phyloP scores from a whole-genome alignment of 1,284 basidiomycete genomes.

The Leccinum solheimii region DNA sequence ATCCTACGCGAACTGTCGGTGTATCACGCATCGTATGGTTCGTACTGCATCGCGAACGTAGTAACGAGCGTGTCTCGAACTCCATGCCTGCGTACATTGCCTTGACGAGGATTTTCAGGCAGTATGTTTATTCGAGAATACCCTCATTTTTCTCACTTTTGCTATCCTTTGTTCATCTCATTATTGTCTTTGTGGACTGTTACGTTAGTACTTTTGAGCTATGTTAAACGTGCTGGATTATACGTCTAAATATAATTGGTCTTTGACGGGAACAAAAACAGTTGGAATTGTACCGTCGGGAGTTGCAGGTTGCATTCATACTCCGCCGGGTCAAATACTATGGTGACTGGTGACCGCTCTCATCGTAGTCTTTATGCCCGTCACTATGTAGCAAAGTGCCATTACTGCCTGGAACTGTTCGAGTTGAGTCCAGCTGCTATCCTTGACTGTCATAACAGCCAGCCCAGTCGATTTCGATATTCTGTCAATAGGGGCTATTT shows the following conservation, averaged over 20 bases:
- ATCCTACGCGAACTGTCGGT: conserved; percentile 49
- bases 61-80: conserved; percentile 60
- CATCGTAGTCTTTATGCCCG: too few species aligned
- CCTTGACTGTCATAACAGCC: too few species aligned
- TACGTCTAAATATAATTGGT: conserved; percentile 19
- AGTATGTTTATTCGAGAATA: conserved; percentile 18
- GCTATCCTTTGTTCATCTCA: conserved; percentile 7
- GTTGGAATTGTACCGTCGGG: background rate
- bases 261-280: background rate
- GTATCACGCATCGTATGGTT: conserved; percentile 66
- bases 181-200: conserved; percentile 20
- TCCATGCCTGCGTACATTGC: conserved; percentile 31
- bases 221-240: conserved; percentile 11
- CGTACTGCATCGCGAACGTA: conserved; percentile 45
- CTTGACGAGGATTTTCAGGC: conserved; percentile 37
- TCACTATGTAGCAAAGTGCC: too few species aligned
- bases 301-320: background rate
- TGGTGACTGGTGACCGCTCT: too few species aligned
- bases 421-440: too few species aligned
- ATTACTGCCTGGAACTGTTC: too few species aligned
- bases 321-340: background rate
- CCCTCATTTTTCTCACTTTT: conserved; percentile 6
- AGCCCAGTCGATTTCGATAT: background rate
- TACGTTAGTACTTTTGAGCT: conserved; percentile 2
- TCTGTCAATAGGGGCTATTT: background rate